phyloP scores from a whole-genome alignment of 768 basidiomycete species.

The Phlebiopsis flavidoalba region DNA sequence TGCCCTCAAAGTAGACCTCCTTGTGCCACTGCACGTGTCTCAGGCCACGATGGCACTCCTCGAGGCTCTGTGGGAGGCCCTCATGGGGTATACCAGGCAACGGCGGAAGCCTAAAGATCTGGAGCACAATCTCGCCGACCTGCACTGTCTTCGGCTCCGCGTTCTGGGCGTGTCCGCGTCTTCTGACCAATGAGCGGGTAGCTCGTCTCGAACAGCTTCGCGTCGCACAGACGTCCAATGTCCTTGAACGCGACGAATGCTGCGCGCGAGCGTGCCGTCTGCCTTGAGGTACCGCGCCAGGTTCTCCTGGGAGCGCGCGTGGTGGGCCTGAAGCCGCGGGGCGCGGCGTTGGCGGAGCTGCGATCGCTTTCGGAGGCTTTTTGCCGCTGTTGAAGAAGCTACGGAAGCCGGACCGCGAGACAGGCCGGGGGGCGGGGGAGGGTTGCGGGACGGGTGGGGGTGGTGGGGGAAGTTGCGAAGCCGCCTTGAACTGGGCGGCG shows the following conservation, averaged over 20 bases:
- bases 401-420: slow-evolving; percentile 60
- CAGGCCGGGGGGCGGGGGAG: slow-evolving; percentile 42
- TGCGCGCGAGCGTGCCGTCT: slow-evolving; percentile 83
- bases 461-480: slow-evolving; percentile 44
- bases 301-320: slow-evolving; percentile 59
- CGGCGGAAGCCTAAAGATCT: slow-evolving; percentile 87
- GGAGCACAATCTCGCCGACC: slow-evolving; percentile 84
- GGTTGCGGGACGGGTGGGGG: slow-evolving; percentile 25
- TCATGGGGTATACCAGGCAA: slow-evolving; percentile 76
- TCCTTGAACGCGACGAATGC: slow-evolving; percentile 89
- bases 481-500: slow-evolving; percentile 66
- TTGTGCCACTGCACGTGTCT: slow-evolving; percentile 93
- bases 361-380: slow-evolving; percentile 53
- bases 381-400: slow-evolving; percentile 65
- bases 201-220: slow-evolving; percentile 76
- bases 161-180: slow-evolving; percentile 44
- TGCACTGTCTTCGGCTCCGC: slow-evolving; percentile 50
- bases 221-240: slow-evolving; percentile 77
- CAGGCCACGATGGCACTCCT: slow-evolving; percentile 87
- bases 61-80: slow-evolving; percentile 85
- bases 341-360: slow-evolving; percentile 35
- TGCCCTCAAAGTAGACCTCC: slow-evolving; percentile 89
- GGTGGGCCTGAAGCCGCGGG: slow-evolving; percentile 23
- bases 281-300: slow-evolving; percentile 78
- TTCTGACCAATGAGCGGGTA: slow-evolving; percentile 80